Evolutionary conservation across 2,329 filamentous ascomycete genomes (phyloP).

Genomic region (Aureobasidium sp.): DNA sequence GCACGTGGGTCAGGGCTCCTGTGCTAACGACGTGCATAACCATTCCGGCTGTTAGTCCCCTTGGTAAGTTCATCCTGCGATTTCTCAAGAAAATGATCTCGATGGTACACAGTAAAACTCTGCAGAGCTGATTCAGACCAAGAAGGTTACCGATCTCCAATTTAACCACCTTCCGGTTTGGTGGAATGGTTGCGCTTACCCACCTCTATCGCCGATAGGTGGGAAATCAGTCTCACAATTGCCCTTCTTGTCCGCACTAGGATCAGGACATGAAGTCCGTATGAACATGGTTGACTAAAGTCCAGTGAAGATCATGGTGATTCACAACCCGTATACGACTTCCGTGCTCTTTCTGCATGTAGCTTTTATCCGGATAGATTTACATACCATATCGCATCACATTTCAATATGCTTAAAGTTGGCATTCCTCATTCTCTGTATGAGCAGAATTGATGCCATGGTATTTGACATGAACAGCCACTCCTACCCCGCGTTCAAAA

Average conservation of each 20-base stretch:
- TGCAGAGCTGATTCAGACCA: not conserved
- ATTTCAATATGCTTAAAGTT: not conserved
- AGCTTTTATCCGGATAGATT: not conserved
- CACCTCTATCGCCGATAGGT: not conserved
- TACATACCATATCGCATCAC: not conserved
- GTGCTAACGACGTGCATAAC: not conserved
- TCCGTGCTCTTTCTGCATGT: not conserved
- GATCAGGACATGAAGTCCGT: not conserved
- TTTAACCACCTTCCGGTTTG: slow-evolving; percentile 2
- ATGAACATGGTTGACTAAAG: not conserved
- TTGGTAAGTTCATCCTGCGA: not conserved
- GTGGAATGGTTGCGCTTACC: not conserved
- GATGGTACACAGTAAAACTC: slow-evolving; percentile 1
- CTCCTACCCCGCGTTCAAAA: not conserved
- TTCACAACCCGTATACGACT: not conserved
- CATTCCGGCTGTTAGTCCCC: not conserved
- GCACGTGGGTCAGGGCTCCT: slow-evolving; percentile 1
- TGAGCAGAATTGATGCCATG: not conserved
- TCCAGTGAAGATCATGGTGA: not conserved
- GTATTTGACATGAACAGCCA: not conserved
- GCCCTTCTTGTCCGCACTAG: not conserved
- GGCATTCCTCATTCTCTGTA: not conserved
- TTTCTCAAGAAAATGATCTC: not conserved
- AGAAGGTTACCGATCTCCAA: not conserved
- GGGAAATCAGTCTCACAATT: not conserved